A percentile compares a stretch with the other conserved stretches of the same genome.
Conservation (phyloP, 345 rosid genomes). For the Lumnitzera littorea region DNA sequence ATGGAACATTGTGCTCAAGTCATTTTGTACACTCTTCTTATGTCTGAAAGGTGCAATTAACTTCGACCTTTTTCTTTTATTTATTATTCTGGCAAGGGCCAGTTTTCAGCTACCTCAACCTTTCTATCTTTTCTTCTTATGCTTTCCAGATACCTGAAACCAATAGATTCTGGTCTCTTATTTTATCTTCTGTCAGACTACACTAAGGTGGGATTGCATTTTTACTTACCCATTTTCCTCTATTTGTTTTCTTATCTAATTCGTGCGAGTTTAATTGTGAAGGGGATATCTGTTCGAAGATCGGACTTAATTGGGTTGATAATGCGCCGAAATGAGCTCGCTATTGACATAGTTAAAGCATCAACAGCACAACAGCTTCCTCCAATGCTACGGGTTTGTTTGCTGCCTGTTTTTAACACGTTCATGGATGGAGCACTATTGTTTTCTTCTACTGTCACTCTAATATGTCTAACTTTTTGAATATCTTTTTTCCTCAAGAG, state of each 20-base stretch:
- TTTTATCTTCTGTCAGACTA: conserved; percentile 83
- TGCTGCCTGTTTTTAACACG: conserved; percentile 1
- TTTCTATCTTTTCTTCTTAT: conserved; percentile 7
- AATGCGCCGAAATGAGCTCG: conserved; percentile 95
- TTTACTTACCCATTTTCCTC: background rate
- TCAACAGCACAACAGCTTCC: conserved; percentile 67
- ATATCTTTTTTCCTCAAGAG: conserved; percentile 36
- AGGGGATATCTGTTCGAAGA: conserved; percentile 81
- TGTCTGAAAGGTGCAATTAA: conserved; percentile 82
- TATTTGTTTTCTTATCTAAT: conserved; percentile 4
- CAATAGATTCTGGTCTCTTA: conserved; percentile 76
- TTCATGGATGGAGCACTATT: background rate
- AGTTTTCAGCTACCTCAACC: conserved; percentile 3
- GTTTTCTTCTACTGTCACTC: background rate
- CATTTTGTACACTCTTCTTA: conserved; percentile 88
- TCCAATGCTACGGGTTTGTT: conserved; percentile 72
- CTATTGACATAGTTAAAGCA: conserved; percentile 71
- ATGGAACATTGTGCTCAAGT: conserved; percentile 94
- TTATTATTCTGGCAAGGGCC: conserved; percentile 1
- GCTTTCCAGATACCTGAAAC: conserved; percentile 57
- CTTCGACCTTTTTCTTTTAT: conserved; percentile 4
- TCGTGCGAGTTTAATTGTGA: conserved; percentile 16
- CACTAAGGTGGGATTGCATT: conserved; percentile 54
- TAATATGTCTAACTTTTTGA: conserved; percentile 4
- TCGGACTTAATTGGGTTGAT: conserved; percentile 86